Evolutionary conservation across 768 basidiomycete genomes (phyloP), one percentile per base, ranked within the genome.

Genomic region (Hypsizygus marmoreus): DNA sequence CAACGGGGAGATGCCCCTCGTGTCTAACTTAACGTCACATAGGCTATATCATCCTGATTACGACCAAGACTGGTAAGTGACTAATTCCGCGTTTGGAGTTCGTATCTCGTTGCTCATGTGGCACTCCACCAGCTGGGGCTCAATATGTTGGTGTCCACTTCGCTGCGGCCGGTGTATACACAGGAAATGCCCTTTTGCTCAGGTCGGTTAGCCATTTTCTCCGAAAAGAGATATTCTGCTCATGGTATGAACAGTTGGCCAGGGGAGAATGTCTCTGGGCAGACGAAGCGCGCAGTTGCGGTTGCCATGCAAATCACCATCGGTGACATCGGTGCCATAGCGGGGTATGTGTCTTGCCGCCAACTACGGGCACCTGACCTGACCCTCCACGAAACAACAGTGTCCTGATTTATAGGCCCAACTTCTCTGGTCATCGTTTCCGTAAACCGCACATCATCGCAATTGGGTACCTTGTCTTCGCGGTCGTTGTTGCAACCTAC

Each of bases 231-330:
- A 11, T 43, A 17, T 17, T 25, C 19, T 10, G 2, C 9, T 36
- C 35, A 19, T 36, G 22, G 14, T 10, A 8, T 47, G 11, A 28
- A 20, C 50, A 73, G 75, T 43, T 84, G 83, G 79, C 80, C 81
- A 1, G 71, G 76, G 13, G 82, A 85, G 61, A 84, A 84, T 50
- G 80, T 86, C n/a, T 81, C 81, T 10, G 79, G 76, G 9, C 82
- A 84, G 53, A 84, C 82, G 3, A 84, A 84, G 58, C 74, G 83
- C 10, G 81, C 83, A 0, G 71, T 81, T 2, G 79, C 78, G 1
- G 72, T 81, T 3, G 83, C 79, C 1, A 74, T 80, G 72, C 84
- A 84, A 56, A 83, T 86, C 37, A 78, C 77, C 7, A 74, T 84
- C 9, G 81, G 81, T 10, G 79, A 84, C 50, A 65, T 80, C 26